Conservation (phyloP, 768 basidiomycete species). For the Tulasnella sp. region DNA sequence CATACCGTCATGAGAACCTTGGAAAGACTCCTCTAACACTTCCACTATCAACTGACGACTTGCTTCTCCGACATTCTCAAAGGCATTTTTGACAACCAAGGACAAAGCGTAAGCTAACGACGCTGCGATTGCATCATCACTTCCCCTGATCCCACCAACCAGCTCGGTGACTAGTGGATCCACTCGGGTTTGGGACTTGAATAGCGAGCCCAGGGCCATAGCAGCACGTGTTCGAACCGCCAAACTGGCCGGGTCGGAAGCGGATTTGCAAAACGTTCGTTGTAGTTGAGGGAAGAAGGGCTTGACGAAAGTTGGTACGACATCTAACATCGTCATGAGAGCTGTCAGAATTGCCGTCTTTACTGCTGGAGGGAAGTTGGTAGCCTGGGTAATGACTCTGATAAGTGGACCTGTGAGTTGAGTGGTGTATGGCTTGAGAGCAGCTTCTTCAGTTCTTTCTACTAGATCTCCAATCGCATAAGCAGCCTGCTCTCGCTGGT, state of each 20-base stretch:
- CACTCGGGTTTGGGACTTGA: constrained; percentile 79
- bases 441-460: constrained; percentile 64
- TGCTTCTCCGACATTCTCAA: constrained; percentile 62
- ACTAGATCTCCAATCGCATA: constrained; percentile 95
- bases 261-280: constrained; percentile 89
- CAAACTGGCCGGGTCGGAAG: constrained; percentile 62
- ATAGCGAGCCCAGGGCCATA: constrained; percentile 73
- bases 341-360: constrained; percentile 84
- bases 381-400: constrained; percentile 81
- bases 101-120: constrained; percentile 69
- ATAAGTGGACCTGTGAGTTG: constrained; percentile 93
- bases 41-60: constrained; percentile 61
- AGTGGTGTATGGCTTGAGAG: constrained; percentile 92
- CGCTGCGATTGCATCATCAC: constrained; percentile 51
- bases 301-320: constrained; percentile 79
- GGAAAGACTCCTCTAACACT: constrained; percentile 66
- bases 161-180: constrained; percentile 93
- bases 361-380: constrained; percentile 81
- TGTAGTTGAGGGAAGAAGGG: constrained; percentile 99
- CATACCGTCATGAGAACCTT: constrained; percentile 53
- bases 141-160: constrained; percentile 23
- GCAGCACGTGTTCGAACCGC: constrained; percentile 73
- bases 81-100: constrained; percentile 55
- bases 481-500: constrained; percentile 88
- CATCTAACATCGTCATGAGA: constrained; percentile 69